Base-by-base conservation (phyloP, 2,329 filamentous ascomycete genomes). In the Pyricularia grisea region DNA sequence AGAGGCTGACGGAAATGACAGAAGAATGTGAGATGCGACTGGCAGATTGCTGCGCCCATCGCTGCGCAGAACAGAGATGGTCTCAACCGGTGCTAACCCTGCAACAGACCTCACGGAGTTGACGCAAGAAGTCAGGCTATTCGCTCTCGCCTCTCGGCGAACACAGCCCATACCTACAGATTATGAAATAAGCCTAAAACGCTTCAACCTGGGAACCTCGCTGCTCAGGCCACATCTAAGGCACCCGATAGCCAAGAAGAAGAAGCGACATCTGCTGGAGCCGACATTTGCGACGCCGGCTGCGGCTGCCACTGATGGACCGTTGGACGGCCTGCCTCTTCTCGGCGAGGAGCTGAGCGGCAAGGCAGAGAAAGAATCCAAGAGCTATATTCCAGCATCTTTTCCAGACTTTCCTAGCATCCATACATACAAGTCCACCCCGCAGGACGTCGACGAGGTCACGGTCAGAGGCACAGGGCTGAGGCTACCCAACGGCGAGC, bases 331-430 rank as follows among this genome's bases (percentile, higher is more conserved):
- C 14, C 77, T 83, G 17, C 83, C 81, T 0, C 79, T 83, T 10
- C 79, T 85, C 20, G 83, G 84, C 28, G 76, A 81, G 4, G 87
- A 89, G 68, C 79, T 90, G 2, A 88, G 87, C 70, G 88, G 88
- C 55, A 81, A 82, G 69, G 73, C 79, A 1, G 87, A 90, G 71
- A 88, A 88, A 73, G 81, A 84, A 10, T 76, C 80, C 14, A 85
- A 84, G 73, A 69, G 76, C 28, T 88, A 87, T 76, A 88, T 90
- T 12, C 88, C 88, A 0, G 77, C 78, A 50, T 81, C 82, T 0
- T 88, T 90, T 67, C 88, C 88, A 0, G 81, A 84, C 11, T 90
- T 90, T 70, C 88, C 88, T 0, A 88, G 87, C 75, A 85, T 85
- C 65, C 87, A 90, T 73, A 90, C 87, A 3, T 90, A 89, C 77